Conservation (phyloP, 306 rosid genomes). For the Albizia julibrissin region DNA sequence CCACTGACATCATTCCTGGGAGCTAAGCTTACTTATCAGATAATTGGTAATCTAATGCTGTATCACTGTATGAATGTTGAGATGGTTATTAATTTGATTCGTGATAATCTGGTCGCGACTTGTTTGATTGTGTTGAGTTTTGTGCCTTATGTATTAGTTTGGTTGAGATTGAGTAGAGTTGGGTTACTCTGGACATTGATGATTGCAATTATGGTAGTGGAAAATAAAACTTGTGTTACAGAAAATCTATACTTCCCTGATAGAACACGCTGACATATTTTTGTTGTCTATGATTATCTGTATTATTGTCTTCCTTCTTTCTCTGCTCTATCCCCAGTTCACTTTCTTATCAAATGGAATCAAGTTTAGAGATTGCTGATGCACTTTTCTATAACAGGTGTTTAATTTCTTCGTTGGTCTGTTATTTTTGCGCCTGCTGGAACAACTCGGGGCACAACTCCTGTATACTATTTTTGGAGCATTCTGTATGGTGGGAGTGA, state of each 20-base stretch:
- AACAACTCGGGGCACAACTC: slow-evolving; percentile 47
- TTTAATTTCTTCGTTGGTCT: slow-evolving; percentile 62
- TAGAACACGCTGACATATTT: background rate
- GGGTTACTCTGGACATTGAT: background rate
- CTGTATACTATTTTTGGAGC: slow-evolving; percentile 50
- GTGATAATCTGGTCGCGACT: background rate
- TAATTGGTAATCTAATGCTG: background rate
- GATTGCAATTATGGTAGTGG: background rate
- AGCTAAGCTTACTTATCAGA: slow-evolving; percentile 5
- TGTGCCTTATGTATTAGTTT: background rate
- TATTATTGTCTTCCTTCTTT: background rate
- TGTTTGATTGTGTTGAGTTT: background rate
- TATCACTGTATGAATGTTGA: background rate
- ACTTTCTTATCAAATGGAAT: background rate
- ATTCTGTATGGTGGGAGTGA: slow-evolving; percentile 49
- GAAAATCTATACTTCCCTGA: background rate
- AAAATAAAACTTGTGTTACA: background rate
- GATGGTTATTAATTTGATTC: slow-evolving; percentile 1
- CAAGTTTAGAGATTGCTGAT: slow-evolving; percentile 8
- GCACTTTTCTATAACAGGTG: slow-evolving; percentile 43
- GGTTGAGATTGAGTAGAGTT: background rate
- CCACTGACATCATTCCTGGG: background rate
- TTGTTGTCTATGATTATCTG: background rate
- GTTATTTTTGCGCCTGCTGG: slow-evolving; percentile 55
- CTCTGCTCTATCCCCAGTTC: background rate